Conservation (phyloP, 257 asterid genomes). For the Nicotiana sylvestris region DNA sequence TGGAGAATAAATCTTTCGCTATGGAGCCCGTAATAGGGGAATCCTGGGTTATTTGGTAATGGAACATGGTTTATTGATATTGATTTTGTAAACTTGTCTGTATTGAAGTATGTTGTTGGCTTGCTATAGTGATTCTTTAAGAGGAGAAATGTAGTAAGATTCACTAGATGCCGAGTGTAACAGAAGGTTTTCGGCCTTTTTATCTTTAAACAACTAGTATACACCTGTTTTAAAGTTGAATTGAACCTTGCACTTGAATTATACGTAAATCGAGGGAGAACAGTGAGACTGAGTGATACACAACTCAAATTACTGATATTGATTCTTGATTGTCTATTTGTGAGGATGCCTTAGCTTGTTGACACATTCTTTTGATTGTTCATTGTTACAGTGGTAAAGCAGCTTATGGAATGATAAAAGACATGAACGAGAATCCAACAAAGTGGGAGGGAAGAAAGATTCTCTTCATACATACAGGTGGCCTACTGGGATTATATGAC, state of each 20-base stretch:
- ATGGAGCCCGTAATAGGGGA: not conserved
- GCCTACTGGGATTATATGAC: slow-evolving; percentile 74
- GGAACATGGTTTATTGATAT: not conserved
- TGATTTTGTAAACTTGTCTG: not conserved
- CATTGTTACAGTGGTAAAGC: slow-evolving; percentile 71
- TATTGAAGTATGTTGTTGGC: not conserved
- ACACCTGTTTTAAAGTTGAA: not conserved
- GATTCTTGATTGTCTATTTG: not conserved
- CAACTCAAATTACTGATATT: not conserved
- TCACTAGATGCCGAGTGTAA: not conserved
- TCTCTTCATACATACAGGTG: slow-evolving; percentile 93
- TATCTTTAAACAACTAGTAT: not conserved
- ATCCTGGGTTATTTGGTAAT: not conserved
- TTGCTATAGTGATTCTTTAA: not conserved
- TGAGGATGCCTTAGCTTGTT: not conserved
- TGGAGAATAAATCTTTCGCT: not conserved
- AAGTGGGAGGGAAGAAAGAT: slow-evolving; percentile 89
- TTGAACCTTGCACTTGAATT: not conserved
- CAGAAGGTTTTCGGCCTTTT: not conserved
- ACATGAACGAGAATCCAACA: slow-evolving; percentile 64
- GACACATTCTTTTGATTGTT: not conserved
- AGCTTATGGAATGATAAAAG: slow-evolving; percentile 72
- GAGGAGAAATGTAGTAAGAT: not conserved
- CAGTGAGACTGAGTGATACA: not conserved
- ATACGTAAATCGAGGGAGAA: not conserved